Evolutionary conservation across 2,329 filamentous ascomycete species (phyloP).

Genomic region (Exophiala spinifera): DNA sequence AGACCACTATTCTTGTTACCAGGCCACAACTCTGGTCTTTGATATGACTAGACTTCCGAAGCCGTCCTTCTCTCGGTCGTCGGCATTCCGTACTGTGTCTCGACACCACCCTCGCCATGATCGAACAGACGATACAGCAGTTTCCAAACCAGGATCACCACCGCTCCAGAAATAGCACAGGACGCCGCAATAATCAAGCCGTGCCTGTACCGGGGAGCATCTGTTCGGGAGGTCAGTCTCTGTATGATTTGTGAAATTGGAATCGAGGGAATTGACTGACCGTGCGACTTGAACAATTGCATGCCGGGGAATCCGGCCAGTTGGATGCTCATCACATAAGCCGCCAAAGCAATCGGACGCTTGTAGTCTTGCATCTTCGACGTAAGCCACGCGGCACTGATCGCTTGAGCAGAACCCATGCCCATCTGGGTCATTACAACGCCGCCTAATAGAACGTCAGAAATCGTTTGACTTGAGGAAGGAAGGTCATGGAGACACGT

Average conservation of each 20-base stretch:
- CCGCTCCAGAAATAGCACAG: constrained; percentile 14
- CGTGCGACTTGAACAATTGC: constrained; percentile 26
- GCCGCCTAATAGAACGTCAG: constrained; percentile 19
- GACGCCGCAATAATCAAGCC: constrained; percentile 17
- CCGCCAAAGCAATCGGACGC: constrained; percentile 29
- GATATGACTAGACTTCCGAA: neutral
- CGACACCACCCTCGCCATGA: constrained; percentile 14
- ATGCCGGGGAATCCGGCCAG: constrained; percentile 29
- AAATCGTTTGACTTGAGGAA: too few species aligned
- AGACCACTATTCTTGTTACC: neutral
- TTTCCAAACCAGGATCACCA: constrained; percentile 12
- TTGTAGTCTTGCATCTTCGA: constrained; percentile 31
- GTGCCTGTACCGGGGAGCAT: constrained; percentile 14
- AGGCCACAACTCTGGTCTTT: neutral
- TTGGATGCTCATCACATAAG: constrained; percentile 32
- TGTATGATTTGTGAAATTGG: neutral
- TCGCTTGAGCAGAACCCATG: constrained; percentile 26
- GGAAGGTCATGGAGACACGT: neutral
- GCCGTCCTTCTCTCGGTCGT: neutral
- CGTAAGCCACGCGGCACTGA: constrained; percentile 30
- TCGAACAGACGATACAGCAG: constrained; percentile 14
- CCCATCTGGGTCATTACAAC: constrained; percentile 29
- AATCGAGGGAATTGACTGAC: constrained; percentile 10
- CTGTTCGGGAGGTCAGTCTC: constrained; percentile 4
- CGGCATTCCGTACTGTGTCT: constrained; percentile 3